phyloP scores from a whole-genome alignment of 2,329 filamentous ascomycete genomes.

The Stemphylium vesicarium region DNA sequence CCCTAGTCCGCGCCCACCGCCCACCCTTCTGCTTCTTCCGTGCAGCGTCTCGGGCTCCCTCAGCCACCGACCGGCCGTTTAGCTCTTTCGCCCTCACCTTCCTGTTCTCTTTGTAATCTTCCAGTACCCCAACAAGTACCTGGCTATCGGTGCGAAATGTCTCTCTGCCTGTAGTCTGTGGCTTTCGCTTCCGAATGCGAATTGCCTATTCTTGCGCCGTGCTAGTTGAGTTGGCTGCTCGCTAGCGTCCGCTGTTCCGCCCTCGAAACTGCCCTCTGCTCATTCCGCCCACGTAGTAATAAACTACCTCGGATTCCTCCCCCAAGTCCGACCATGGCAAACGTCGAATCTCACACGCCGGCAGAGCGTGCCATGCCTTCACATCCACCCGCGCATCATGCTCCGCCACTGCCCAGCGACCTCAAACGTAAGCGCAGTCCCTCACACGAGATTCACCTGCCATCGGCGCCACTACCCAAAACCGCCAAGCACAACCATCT shows the following conservation, averaged over 20 bases:
- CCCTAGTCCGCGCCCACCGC: background rate
- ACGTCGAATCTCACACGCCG: conserved; percentile 27
- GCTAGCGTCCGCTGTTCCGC: conserved; percentile 33
- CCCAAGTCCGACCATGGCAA: conserved; percentile 34
- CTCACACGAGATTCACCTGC: conserved; percentile 46
- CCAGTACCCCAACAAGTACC: background rate
- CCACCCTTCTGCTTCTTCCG: conserved; percentile 7
- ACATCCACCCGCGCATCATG: conserved; percentile 30
- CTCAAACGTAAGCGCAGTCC: conserved; percentile 58
- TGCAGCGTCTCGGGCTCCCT: background rate
- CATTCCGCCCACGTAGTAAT: conserved; percentile 14
- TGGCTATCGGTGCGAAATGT: conserved; percentile 4
- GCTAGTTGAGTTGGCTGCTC: conserved; percentile 20
- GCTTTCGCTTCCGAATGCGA: conserved; percentile 13
- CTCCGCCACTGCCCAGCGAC: conserved; percentile 31
- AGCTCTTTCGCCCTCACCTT: background rate
- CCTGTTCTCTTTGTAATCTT: conserved; percentile 1
- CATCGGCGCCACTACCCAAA: conserved; percentile 54
- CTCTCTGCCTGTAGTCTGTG: conserved; percentile 5
- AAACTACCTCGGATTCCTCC: conserved; percentile 23
- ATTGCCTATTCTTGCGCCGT: conserved; percentile 6
- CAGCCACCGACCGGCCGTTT: conserved; percentile 14
- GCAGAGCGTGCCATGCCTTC: conserved; percentile 31
- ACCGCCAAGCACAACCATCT: conserved; percentile 65
- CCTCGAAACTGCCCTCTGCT: conserved; percentile 25